Base-by-base conservation (phyloP, 192 early-diverging fungal genomes). In the Chytriomyces sp. region DNA sequence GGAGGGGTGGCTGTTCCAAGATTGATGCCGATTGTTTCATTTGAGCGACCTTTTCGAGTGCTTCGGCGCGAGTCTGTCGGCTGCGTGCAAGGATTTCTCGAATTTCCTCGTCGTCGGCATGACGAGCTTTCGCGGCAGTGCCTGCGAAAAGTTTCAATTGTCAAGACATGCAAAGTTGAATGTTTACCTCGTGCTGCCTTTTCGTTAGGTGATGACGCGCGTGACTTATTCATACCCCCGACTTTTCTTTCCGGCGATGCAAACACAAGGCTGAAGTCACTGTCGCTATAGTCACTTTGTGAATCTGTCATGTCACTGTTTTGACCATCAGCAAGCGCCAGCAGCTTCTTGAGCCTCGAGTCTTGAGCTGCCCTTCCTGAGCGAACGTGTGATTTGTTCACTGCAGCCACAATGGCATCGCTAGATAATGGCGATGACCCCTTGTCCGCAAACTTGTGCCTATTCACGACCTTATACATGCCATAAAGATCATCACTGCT, bases 241-340 rank as follows among this genome's bases (percentile, higher is more conserved):
- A 10, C 41, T 49, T 49, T 49, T 49, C 12, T 28, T 31, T 49
- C 52, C 31, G 38, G 4, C 34, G 30, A 22, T 12, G 4, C n/a
- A 68, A 68, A 68, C 19, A 68, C 41, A 5, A 68, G 34, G 52
- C 65, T 68, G 38, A 31, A 68, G 32, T 68, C 65, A 49, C 39
- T 68, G 52, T 68, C 65, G 26, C 53, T 55, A 3, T 5, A 28
- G 17, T 31, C 52, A 6, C 55, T 52, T 17, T 54, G 33, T 5
- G 52, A 44, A 19, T 52, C 44, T 36, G 14, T 39, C 17, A 10
- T 36, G 32, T 7, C 31, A 36, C 12, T 61, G 0, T 58, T 36
- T n/a, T 49, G 44, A 49, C n/a, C 10, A 14, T 49, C 44, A 49
- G n/a, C 10, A 49, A 14, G 44, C 10, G 44, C n/a, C 44, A 49